A percentile compares a stretch with the other conserved stretches of the same genome.
Conservation (phyloP, 306 rosid species). For the Sphenostylis stenocarpa region DNA sequence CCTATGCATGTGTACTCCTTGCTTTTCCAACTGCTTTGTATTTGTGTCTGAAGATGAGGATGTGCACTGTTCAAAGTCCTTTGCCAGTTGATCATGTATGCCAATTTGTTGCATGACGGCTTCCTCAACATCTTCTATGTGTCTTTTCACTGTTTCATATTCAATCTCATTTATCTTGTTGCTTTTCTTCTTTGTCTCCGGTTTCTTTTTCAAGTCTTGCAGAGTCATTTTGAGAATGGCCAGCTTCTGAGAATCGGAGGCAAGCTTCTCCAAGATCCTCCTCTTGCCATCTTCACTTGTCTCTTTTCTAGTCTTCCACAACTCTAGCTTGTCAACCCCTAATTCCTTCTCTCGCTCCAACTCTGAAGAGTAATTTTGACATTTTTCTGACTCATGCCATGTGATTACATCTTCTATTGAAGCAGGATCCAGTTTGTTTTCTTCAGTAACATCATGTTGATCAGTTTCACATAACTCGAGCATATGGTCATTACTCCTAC, state of each 20-base stretch:
- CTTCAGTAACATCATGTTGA: constrained; percentile 42
- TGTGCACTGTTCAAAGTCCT: constrained; percentile 51
- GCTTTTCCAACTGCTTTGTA: constrained; percentile 47
- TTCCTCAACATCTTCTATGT: constrained; percentile 77
- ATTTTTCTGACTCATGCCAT: constrained; percentile 32
- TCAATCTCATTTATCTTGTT: constrained; percentile 53
- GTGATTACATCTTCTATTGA: constrained; percentile 38
- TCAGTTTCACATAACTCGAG: constrained; percentile 69
- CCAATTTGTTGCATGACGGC: constrained; percentile 60
- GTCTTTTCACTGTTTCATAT: constrained; percentile 68
- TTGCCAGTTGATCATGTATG: constrained; percentile 58
- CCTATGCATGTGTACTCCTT: constrained; percentile 35
- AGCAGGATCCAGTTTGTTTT: constrained; percentile 32
- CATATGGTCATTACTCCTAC: constrained; percentile 59
- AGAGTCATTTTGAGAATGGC: constrained; percentile 58
- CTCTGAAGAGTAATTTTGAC: constrained; percentile 49
- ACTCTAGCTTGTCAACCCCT: constrained; percentile 70
- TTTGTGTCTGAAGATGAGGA: constrained; percentile 43
- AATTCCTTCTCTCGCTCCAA: constrained; percentile 68
- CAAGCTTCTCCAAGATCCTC: constrained; percentile 69
- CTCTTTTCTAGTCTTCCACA: constrained; percentile 41
- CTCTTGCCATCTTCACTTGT: constrained; percentile 49
- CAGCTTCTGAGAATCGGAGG: constrained; percentile 73
- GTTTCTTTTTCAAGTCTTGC: constrained; percentile 69
- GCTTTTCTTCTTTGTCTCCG: constrained; percentile 55